Evolutionary conservation across 306 rosid genomes (phyloP).

Genomic region (Trifolium dubium): DNA sequence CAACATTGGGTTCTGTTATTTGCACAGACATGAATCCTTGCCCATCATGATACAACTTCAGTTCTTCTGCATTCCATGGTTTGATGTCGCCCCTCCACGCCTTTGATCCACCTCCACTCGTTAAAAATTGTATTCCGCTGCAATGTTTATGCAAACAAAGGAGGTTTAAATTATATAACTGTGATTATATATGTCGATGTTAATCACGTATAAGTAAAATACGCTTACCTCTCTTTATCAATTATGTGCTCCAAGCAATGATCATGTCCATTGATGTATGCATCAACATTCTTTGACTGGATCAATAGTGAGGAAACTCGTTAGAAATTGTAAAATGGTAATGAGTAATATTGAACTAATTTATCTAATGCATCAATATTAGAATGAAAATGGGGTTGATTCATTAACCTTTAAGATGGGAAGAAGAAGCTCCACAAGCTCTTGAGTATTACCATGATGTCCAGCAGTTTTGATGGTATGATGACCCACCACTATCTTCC

Average conservation of each 20-base stretch:
- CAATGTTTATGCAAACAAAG: conserved; percentile 31
- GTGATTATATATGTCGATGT: conserved; percentile 11
- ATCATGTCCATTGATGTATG: conserved; percentile 88
- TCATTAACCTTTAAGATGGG: conserved; percentile 71
- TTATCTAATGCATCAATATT: background rate
- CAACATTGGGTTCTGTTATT: conserved; percentile 45
- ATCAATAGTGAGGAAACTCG: conserved; percentile 25
- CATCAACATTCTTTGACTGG: conserved; percentile 67
- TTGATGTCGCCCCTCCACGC: conserved; percentile 72
- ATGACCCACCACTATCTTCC: conserved; percentile 90
- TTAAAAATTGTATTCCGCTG: conserved; percentile 69
- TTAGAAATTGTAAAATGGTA: conserved; percentile 7
- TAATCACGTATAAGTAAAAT: conserved; percentile 17
- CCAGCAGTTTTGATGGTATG: conserved; percentile 74
- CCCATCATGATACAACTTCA: conserved; percentile 77
- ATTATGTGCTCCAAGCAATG: conserved; percentile 80
- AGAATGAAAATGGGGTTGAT: background rate
- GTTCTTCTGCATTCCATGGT: conserved; percentile 45
- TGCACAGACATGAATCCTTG: conserved; percentile 89
- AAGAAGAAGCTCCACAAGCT: conserved; percentile 60
- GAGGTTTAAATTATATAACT: conserved; percentile 32
- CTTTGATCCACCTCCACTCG: conserved; percentile 91
- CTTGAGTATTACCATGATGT: conserved; percentile 67
- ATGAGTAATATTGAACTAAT: background rate
- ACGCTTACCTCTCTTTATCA: conserved; percentile 57